Evolutionary conservation across 257 asterid genomes (phyloP).

Genomic region (Knoxia roxburghii): DNA sequence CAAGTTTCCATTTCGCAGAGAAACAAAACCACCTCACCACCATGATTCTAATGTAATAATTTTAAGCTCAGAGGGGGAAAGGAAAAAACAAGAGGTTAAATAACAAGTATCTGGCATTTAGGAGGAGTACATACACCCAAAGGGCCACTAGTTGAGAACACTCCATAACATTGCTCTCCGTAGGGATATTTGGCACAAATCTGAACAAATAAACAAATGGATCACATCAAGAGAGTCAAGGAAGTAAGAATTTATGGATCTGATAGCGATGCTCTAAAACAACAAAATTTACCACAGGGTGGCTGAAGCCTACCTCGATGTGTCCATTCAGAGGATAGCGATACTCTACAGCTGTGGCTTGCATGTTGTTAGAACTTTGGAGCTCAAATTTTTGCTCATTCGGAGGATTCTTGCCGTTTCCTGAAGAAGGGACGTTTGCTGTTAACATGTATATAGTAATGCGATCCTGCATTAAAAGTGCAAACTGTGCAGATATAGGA

Average conservation of each 20-base stretch:
- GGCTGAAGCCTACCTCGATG: slow-evolving; percentile 21
- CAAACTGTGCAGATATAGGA: neutral
- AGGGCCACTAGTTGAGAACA: slow-evolving; percentile 38
- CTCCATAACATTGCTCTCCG: slow-evolving; percentile 47
- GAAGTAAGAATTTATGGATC: neutral
- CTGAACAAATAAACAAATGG: slow-evolving; percentile 21
- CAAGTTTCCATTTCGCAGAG: no score
- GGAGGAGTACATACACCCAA: slow-evolving; percentile 29
- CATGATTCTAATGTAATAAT: neutral
- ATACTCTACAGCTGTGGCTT: slow-evolving; percentile 12
- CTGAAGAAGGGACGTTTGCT: slow-evolving; percentile 16
- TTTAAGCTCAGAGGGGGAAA: neutral
- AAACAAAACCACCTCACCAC: neutral
- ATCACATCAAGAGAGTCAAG: neutral
- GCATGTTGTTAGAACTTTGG: slow-evolving; percentile 11
- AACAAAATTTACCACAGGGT: slow-evolving; percentile 18
- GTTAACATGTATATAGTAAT: neutral
- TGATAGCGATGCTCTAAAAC: neutral
- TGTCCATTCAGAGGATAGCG: no score
- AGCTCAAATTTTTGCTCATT: slow-evolving; percentile 18
- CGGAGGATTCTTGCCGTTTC: slow-evolving; percentile 29
- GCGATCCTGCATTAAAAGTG: neutral
- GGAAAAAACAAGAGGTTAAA: neutral
- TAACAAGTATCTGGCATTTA: neutral
- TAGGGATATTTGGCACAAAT: slow-evolving; percentile 47